Base-by-base conservation (phyloP, 148 eudicot genomes). In the Spergularia bocconei region DNA sequence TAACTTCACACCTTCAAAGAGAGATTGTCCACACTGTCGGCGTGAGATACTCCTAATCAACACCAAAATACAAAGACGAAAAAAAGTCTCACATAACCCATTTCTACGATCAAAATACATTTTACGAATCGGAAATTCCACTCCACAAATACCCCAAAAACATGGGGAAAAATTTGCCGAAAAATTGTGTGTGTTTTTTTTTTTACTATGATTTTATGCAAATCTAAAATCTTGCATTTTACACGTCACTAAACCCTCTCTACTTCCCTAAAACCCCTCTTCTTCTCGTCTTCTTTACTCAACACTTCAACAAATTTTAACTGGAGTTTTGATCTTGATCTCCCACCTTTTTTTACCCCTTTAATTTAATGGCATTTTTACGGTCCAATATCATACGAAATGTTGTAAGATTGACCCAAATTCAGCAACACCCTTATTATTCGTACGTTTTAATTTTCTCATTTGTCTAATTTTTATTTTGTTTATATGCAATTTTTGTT, bases 361-460 rank as follows among this genome's bases (percentile, higher is more conserved):
- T 59, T 11, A 72, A 64, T n/a, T n/a, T n/a, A 55, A 80, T 80
- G 83, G 79, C 83, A 57, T n/a, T 57, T 75, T 50, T 64, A 19
- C 72, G 83, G 64, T 80, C 79, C 13, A 70, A 75, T 70, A 44
- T 41, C 20, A 33, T 66, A 29, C 71, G 76, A 56, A 80, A 58
- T 19, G 29, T 71, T 13, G 36, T 25, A 39, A 48, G 63, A 75
- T 51, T 58, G 8, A 51, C 73, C 23, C 55, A 66, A n/a, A 3
- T 65, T 70, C 79, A 76, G 33, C 76, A 39, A 33, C 59, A 71
- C 59, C 60, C 72, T 66, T 58, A 60, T 20, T 59, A 57, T 66
- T 29, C 73, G 83, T 80, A 71, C 63, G 69, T 8, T 50, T 48
- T 10, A 59, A 39, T 23, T 23, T 50, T 14, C 2, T 47, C 23